Conservation (phyloP, 352 stramenopile genomes). For the Globisporangium nunn region DNA sequence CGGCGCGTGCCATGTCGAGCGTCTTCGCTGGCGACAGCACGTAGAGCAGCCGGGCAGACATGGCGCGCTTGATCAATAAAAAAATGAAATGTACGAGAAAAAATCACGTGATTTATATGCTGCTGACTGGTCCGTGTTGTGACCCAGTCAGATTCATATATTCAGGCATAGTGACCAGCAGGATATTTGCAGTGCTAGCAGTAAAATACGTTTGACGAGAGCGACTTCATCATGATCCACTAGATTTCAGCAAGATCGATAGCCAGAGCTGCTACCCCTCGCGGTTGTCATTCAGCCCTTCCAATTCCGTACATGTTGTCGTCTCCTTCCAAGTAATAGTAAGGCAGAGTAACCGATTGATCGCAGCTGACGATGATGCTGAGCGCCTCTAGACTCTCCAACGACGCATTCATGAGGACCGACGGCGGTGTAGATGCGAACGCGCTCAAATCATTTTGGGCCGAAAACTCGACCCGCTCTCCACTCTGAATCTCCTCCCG, state of each 20-base stretch:
- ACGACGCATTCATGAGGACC: not conserved
- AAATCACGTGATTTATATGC: not conserved
- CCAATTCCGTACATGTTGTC: not conserved
- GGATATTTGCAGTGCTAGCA: too few species aligned
- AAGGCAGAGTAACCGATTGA: not conserved
- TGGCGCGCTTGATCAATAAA: not conserved
- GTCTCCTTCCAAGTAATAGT: not conserved
- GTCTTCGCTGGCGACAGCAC: slow-evolving; percentile 89
- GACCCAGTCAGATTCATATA: too few species aligned
- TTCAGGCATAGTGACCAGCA: too few species aligned
- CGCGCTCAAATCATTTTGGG: not conserved
- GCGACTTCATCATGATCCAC: too few species aligned
- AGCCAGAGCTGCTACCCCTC: too few species aligned
- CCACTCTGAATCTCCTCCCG: not conserved
- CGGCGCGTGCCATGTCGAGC: slow-evolving; percentile 50
- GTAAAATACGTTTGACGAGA: too few species aligned
- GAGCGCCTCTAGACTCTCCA: not conserved
- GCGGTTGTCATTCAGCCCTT: not conserved
- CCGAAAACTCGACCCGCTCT: not conserved
- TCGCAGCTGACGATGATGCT: not conserved
- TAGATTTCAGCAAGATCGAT: too few species aligned
- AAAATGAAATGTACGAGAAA: not conserved
- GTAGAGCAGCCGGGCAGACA: slow-evolving; percentile 44
- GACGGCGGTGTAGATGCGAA: not conserved
- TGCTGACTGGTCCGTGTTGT: too few species aligned